Conservation (phyloP, 2,329 filamentous ascomycete genomes). For the Alternaria triticimaculans region DNA sequence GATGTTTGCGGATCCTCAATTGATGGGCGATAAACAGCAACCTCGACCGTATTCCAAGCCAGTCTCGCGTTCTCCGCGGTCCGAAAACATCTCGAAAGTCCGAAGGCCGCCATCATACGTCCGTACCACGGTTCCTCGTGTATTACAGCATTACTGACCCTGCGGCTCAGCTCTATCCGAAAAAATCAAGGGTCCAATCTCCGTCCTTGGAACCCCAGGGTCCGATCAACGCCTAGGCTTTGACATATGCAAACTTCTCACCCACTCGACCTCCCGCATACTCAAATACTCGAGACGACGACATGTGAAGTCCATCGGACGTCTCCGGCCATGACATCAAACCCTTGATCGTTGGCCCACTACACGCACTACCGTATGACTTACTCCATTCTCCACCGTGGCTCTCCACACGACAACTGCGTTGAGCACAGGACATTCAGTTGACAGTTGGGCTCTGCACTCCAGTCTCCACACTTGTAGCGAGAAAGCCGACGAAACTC, state of each 20-base stretch:
- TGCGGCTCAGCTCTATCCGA: constrained; percentile 10
- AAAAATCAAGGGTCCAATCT: background rate
- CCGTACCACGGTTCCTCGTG: constrained; percentile 1
- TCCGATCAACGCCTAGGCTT: constrained; percentile 3
- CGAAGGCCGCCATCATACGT: background rate
- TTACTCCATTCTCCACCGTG: constrained; percentile 9
- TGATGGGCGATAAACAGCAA: background rate
- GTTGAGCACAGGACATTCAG: background rate
- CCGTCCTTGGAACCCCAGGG: background rate
- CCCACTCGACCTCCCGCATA: background rate
- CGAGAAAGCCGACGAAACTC: background rate
- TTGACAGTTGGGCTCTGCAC: constrained; percentile 6
- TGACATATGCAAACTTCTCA: background rate
- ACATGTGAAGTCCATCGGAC: constrained; percentile 1
- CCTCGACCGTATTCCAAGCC: background rate
- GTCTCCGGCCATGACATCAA: constrained; percentile 9
- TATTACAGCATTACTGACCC: constrained; percentile 1
- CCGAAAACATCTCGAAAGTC: background rate
- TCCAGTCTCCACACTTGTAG: constrained; percentile 10
- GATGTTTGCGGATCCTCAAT: background rate
- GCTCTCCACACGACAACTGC: constrained; percentile 5
- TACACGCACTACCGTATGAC: background rate
- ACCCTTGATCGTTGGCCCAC: background rate
- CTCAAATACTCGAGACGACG: background rate
- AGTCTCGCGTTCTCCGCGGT: background rate